Base-by-base conservation (phyloP, 306 rosid genomes). In the Rosa persica region DNA sequence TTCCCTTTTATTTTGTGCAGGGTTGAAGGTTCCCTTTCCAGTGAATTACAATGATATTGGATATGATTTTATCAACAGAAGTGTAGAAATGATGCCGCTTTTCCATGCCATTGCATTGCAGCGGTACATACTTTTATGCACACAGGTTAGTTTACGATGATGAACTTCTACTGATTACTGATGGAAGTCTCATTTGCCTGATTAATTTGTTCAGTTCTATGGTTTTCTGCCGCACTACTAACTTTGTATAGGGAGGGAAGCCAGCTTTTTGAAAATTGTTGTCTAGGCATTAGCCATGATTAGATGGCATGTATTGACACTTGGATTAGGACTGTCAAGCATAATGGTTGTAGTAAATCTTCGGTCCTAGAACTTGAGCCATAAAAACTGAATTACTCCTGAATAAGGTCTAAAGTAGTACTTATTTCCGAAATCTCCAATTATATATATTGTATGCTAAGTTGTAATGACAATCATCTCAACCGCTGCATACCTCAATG, bases 121-220 rank as follows among this genome's bases (percentile, higher is more conserved):
- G 85, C 98, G 89, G 77, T 94, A 89, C 80, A 90, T 94, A 79
- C 96, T 94, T 64, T 73, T 94, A 40, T 94, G 98, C 77, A 22
- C 92, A 62, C 98, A 94, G 98, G 98, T 94, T 52, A 86, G 47
- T 16, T 38, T 73, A 65, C 71, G 40, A 60, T 38, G 54, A 20
- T 16, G 20, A 54, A 68, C 73, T 52, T 8, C 52, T 57, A n/a
- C 51, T 30, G 36, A 51, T 64, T 19, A 78, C 74, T 51, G 73
- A 40, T 43, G 36, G 34, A 43, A 22, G 22, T 72, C 62, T 71
- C 61, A 48, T 43, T 16, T 15, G 16, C 60, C 2, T 7, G 22
- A n/a, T 30, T 36, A 49, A 34, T 72, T 22, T 3, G 3, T 40
- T 43, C 11, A 43, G 46, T 43, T 43, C 46, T 8, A 43, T 43